These are phyloP conservation scores for Eucommia ulmoides DNA, from an alignment of 257 asterid species.

Conservation along the genomic window DNA sequence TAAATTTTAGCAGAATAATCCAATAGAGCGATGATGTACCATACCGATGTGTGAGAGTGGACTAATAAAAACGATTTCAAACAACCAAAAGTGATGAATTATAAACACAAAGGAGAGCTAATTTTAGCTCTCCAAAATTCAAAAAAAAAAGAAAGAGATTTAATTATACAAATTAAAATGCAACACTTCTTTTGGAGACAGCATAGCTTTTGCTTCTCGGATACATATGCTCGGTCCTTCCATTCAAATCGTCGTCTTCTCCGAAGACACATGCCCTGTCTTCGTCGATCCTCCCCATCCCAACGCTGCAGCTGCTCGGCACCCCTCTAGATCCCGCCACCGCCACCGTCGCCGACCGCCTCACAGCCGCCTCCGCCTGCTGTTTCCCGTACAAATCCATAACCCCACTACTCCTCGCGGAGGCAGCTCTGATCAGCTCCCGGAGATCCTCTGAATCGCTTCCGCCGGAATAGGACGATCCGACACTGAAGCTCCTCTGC, in stretches of 20 bases:
- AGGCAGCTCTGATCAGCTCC: conserved; percentile 51
- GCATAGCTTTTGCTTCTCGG: conserved; percentile 63
- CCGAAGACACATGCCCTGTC: conserved; percentile 42
- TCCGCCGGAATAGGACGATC: conserved; percentile 18
- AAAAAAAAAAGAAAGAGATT: too few relatives aligned
- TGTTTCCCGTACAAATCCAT: conserved; percentile 21
- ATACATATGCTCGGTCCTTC: conserved; percentile 13
- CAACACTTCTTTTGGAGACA: conserved; percentile 14
- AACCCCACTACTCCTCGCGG: conserved; percentile 26
- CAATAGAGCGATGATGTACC: too few relatives aligned
- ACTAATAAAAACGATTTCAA: too few relatives aligned
- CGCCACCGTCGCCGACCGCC: neutral
- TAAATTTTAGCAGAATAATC: too few relatives aligned
- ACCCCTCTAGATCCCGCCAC: conserved; percentile 22
- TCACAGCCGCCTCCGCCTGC: conserved; percentile 8
- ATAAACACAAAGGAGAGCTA: too few relatives aligned
- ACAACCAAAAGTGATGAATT: too few relatives aligned
- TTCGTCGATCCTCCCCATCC: conserved; percentile 82
- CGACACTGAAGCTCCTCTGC: conserved; percentile 40
- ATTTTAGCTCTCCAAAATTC: too few relatives aligned
- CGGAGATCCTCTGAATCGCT: conserved; percentile 41
- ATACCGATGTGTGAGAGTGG: too few relatives aligned
- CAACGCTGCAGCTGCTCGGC: conserved; percentile 61
- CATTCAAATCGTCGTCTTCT: conserved; percentile 17
- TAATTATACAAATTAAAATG: neutral